These are phyloP conservation scores for Alternaria sp. DNA, from an alignment of 2,329 filamentous ascomycete species.

Conservation along the genomic window DNA sequence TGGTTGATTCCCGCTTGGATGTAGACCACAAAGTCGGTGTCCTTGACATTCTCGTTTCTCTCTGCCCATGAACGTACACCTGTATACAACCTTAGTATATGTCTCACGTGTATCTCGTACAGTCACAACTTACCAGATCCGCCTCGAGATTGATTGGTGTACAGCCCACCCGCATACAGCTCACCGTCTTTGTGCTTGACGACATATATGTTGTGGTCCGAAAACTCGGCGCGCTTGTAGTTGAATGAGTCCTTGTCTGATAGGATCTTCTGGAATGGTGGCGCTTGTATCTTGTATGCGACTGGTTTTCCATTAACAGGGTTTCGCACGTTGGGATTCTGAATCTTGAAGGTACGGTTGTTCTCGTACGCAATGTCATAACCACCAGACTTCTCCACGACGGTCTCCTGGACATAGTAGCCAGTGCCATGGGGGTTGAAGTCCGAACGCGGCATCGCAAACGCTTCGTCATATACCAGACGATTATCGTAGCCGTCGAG, in stretches of 20 bases:
- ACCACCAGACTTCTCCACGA: constrained; percentile 59
- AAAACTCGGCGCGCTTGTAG: constrained; percentile 67
- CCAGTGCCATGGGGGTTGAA: constrained; percentile 66
- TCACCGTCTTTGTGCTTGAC: constrained; percentile 66
- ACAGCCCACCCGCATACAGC: constrained; percentile 67
- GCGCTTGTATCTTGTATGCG: constrained; percentile 61
- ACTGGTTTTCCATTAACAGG: constrained; percentile 59
- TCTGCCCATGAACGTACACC: constrained; percentile 59
- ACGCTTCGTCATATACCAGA: constrained; percentile 62
- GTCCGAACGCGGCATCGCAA: constrained; percentile 66
- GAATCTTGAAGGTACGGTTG: constrained; percentile 61
- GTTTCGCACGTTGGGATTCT: constrained; percentile 56
- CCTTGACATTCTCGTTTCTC: constrained; percentile 63
- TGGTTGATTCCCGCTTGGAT: constrained; percentile 68
- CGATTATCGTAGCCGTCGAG: constrained; percentile 59
- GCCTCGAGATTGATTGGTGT: constrained; percentile 68
- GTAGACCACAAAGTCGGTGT: constrained; percentile 66
- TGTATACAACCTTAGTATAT: too few relatives aligned
- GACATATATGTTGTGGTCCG: constrained; percentile 67
- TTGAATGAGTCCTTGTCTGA: constrained; percentile 63
- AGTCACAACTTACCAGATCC: constrained; percentile 46
- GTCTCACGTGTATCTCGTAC: too few relatives aligned
- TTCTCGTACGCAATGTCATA: constrained; percentile 58
- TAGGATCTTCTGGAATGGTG: constrained; percentile 61
- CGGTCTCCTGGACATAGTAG: constrained; percentile 58